Evolutionary conservation across 2,329 filamentous ascomycete species (phyloP).

Genomic region (Rhinocladiella mackenziei): DNA sequence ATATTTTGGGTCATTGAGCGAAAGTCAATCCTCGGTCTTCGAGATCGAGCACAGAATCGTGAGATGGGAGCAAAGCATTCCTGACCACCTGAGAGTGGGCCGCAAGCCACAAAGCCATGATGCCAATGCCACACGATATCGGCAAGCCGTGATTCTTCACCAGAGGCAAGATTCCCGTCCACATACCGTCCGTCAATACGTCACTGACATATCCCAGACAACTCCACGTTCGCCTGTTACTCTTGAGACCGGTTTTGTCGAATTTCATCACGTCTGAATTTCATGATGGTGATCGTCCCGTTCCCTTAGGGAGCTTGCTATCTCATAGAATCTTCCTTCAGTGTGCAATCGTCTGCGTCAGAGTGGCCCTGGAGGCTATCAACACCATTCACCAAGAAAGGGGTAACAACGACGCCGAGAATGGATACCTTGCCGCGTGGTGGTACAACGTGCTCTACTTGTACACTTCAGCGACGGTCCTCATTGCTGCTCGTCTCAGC

Average conservation of each 20-base stretch:
- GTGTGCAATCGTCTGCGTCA: constrained; percentile 38
- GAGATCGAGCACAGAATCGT: constrained; percentile 35
- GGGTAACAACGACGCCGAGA: neutral
- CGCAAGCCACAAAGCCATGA: neutral
- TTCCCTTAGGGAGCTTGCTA: constrained; percentile 17
- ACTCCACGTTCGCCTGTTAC: constrained; percentile 35
- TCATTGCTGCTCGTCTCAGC: constrained; percentile 34
- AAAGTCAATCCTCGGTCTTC: constrained; percentile 35
- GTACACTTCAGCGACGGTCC: constrained; percentile 36
- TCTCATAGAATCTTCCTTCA: constrained; percentile 8
- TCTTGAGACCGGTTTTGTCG: constrained; percentile 35
- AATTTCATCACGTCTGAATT: constrained; percentile 34
- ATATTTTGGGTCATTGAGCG: too few species aligned
- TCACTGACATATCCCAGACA: constrained; percentile 32
- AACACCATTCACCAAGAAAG: constrained; percentile 30
- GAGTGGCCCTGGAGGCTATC: constrained; percentile 35
- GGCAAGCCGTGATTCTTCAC: constrained; percentile 35
- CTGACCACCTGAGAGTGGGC: constrained; percentile 30
- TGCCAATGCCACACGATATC: constrained; percentile 30
- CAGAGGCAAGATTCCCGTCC: constrained; percentile 31
- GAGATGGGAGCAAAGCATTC: constrained; percentile 33
- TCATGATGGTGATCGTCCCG: constrained; percentile 19
- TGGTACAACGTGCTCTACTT: constrained; percentile 40
- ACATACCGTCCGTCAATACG: too few species aligned
- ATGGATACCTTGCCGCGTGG: constrained; percentile 35